Percentiles rank a stretch among this genome's conserved stretches.
phyloP scores from a whole-genome alignment of 371 early-diverging fungal genomes.

The Rhizoclosmatium hyalinum region DNA sequence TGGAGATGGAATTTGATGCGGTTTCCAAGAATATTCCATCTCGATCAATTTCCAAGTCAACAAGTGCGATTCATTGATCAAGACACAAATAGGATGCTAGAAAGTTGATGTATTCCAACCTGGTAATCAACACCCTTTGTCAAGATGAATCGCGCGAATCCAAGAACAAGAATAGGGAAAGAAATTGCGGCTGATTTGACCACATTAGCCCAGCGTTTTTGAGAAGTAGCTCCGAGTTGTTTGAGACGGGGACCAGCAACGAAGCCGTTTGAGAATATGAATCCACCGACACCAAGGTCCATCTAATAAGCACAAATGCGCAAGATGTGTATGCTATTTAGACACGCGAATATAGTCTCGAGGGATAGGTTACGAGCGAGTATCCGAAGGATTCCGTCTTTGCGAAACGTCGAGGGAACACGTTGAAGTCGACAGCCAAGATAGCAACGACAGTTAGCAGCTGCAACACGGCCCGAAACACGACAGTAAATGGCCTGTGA shows the following conservation, averaged over 20 bases:
- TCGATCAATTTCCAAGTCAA: too few relatives aligned
- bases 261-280: constrained; percentile 83
- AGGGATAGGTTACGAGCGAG: constrained; percentile 61
- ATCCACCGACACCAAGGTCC: constrained; percentile 86
- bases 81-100: too few relatives aligned
- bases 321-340: neutral
- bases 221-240: constrained; percentile 18
- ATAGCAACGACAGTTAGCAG: constrained; percentile 64
- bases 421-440: constrained; percentile 94
- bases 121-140: constrained; percentile 87
- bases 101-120: constrained; percentile 10
- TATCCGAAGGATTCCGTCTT: constrained; percentile 94
- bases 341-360: constrained; percentile 51
- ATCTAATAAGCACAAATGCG: constrained; percentile 59
- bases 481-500: constrained; percentile 48
- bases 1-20: neutral
- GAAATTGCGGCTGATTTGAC: constrained; percentile 29
- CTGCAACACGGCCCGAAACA: constrained; percentile 80
- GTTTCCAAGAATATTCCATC: too few relatives aligned
- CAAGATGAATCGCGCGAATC: constrained; percentile 69
- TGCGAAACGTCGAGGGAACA: constrained; percentile 89
- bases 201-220: neutral
- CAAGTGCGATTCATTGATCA: too few relatives aligned
- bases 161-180: constrained; percentile 77
- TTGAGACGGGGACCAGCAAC: constrained; percentile 64